These are phyloP conservation scores for Prunus mongolica DNA, from an alignment of 306 rosid genomes.

Conservation along the genomic window DNA sequence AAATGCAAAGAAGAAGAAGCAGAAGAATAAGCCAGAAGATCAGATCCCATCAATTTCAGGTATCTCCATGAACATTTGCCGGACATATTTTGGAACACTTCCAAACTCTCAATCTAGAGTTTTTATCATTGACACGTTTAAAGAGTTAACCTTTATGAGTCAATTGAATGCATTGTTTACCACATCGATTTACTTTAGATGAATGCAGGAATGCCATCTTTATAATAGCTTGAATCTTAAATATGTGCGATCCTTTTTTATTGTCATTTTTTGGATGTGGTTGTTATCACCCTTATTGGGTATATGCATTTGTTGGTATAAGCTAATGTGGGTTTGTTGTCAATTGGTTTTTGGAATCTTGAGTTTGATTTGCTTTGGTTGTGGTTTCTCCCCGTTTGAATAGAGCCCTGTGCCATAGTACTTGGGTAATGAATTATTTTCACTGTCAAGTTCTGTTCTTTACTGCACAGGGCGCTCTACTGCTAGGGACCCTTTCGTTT, in stretches of 20 bases:
- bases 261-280: not conserved
- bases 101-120: not conserved
- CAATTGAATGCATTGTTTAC: not conserved
- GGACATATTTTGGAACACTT: not conserved
- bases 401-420: not conserved
- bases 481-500: not conserved
- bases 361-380: not conserved
- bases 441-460: not conserved
- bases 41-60: slow-evolving; percentile 53
- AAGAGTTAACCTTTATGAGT: not conserved
- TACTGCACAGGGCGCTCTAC: not conserved
- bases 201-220: slow-evolving; percentile 5
- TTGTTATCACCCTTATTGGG: not conserved
- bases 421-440: not conserved
- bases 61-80: slow-evolving; percentile 17
- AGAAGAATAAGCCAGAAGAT: slow-evolving; percentile 28
- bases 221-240: slow-evolving; percentile 3
- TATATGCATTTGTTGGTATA: not conserved
- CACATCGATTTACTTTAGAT: slow-evolving; percentile 3
- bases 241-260: slow-evolving; percentile 10
- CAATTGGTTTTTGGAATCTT: slow-evolving; percentile 1
- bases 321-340: slow-evolving; percentile 9
- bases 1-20: slow-evolving; percentile 36
- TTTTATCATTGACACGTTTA: not conserved
- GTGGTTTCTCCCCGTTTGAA: not conserved